Percentiles rank a stretch among this genome's conserved stretches.
Evolutionary conservation across 495 filamentous ascomycete genomes (phyloP).

Genomic region (Cetradonia linearis): DNA sequence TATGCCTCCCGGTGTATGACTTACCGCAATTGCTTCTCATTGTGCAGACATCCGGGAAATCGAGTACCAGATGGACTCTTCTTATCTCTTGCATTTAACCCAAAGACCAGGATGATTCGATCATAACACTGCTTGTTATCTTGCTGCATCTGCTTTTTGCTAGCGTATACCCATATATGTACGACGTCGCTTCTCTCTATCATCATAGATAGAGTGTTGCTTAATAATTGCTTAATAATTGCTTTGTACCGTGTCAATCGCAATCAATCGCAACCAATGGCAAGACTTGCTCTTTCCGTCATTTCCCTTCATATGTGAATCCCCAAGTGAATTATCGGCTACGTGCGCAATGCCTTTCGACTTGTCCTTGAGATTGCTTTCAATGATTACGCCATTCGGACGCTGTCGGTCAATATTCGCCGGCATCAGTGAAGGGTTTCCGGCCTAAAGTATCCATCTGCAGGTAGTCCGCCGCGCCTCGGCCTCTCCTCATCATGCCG

Average conservation of each 20-base stretch:
- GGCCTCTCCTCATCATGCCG: not conserved
- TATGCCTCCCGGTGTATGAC: constrained; percentile 16
- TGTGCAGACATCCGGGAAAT: not conserved
- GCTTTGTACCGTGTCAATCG: not conserved
- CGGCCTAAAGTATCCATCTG: not conserved
- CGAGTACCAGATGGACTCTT: not conserved
- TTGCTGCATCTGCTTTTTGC: constrained; percentile 7
- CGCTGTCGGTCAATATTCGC: not conserved
- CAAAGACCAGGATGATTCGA: not conserved
- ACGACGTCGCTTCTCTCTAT: constrained; percentile 1
- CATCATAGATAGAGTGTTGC: not conserved
- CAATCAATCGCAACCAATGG: not conserved
- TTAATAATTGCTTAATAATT: not conserved
- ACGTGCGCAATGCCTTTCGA: not conserved
- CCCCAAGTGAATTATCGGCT: not conserved
- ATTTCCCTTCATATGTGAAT: not conserved
- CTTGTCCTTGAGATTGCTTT: not conserved
- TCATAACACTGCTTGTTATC: not conserved
- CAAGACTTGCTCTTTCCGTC: not conserved
- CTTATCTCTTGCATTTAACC: not conserved
- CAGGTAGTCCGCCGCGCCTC: not conserved
- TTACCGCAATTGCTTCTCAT: not conserved
- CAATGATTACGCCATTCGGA: not conserved
- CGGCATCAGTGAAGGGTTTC: not conserved
- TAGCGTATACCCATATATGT: constrained; percentile 14